These are phyloP conservation scores for Tylopilus sp. DNA, from an alignment of 1,284 basidiomycete species.

Conservation along the genomic window DNA sequence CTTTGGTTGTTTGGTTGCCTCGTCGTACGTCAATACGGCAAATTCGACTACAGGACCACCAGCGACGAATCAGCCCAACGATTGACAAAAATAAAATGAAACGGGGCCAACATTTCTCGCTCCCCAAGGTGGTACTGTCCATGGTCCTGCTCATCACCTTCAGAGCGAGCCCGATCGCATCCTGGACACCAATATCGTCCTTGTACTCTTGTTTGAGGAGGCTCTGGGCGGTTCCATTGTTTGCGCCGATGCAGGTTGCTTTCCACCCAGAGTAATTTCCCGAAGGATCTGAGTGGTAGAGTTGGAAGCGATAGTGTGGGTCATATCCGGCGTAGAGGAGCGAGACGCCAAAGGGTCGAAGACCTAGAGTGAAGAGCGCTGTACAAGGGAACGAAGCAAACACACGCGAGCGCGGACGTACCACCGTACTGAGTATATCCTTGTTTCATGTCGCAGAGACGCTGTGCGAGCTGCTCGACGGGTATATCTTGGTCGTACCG, in stretches of 20 bases:
- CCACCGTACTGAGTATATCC: slow-evolving; percentile 98
- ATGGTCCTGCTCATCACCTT: slow-evolving; percentile 99
- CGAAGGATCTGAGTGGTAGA: slow-evolving; percentile 98
- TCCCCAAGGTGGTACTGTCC: slow-evolving; percentile 95
- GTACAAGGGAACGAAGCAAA: background rate
- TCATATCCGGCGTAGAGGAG: slow-evolving; percentile 96
- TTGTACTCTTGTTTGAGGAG: slow-evolving; percentile 99
- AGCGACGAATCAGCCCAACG: slow-evolving; percentile 1
- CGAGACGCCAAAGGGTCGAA: slow-evolving; percentile 97
- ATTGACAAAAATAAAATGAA: background rate
- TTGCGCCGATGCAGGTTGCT: slow-evolving; percentile 95
- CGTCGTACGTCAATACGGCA: slow-evolving; percentile 86
- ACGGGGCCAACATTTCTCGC: slow-evolving; percentile 79
- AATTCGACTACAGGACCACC: slow-evolving; percentile 77
- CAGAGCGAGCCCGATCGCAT: slow-evolving; percentile 88
- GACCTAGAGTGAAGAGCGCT: slow-evolving; percentile 49
- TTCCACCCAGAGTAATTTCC: slow-evolving; percentile 99
- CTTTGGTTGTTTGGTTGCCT: slow-evolving; percentile 72
- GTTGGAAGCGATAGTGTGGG: slow-evolving; percentile 93
- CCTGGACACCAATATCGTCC: slow-evolving; percentile 87
- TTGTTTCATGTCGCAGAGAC: slow-evolving; percentile 96
- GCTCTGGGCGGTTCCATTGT: slow-evolving; percentile 92
- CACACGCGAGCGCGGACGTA: slow-evolving; percentile 33
- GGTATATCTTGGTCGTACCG: slow-evolving; percentile 97
- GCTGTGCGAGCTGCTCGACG: slow-evolving; percentile 92